These are phyloP conservation scores for Trametes elegans DNA, from an alignment of 768 basidiomycete genomes.

Conservation along the genomic window DNA sequence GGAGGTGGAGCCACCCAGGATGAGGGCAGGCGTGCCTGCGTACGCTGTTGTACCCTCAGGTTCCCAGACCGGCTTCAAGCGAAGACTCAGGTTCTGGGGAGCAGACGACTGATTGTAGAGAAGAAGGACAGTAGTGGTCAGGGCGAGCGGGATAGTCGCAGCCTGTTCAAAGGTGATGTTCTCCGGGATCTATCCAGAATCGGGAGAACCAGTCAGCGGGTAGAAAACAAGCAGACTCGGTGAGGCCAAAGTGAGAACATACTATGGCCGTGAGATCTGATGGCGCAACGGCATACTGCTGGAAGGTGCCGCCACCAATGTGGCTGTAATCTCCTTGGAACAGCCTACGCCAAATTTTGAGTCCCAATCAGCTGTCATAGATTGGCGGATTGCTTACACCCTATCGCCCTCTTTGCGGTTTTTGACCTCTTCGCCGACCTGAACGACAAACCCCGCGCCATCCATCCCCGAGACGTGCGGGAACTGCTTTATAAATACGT, in stretches of 20 bases:
- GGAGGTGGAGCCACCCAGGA: slow-evolving; percentile 5
- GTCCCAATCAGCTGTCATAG: not conserved
- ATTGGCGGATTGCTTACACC: too few species aligned
- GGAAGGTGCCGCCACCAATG: slow-evolving; percentile 17
- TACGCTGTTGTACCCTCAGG: not conserved
- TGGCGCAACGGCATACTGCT: slow-evolving; percentile 27
- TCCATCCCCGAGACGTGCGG: slow-evolving; percentile 23
- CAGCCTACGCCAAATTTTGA: not conserved
- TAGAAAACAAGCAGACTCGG: not conserved
- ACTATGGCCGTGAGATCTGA: slow-evolving; percentile 25
- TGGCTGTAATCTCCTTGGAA: slow-evolving; percentile 1
- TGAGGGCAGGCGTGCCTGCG: not conserved
- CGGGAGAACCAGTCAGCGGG: not conserved
- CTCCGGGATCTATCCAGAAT: slow-evolving; percentile 23
- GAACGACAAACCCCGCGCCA: slow-evolving; percentile 36
- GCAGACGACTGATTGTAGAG: not conserved
- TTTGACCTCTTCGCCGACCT: slow-evolving; percentile 29
- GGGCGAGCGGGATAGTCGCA: slow-evolving; percentile 30
- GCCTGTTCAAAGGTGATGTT: slow-evolving; percentile 37
- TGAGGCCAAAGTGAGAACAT: not conserved
- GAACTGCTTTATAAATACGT: slow-evolving; percentile 35
- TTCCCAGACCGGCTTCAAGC: slow-evolving; percentile 8
- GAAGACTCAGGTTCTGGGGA: not conserved
- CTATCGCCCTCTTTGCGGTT: slow-evolving; percentile 36
- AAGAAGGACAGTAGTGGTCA: slow-evolving; percentile 1